These are phyloP conservation scores for Cladosporium sp. DNA, from an alignment of 2,329 filamentous ascomycete genomes.

Conservation along the genomic window DNA sequence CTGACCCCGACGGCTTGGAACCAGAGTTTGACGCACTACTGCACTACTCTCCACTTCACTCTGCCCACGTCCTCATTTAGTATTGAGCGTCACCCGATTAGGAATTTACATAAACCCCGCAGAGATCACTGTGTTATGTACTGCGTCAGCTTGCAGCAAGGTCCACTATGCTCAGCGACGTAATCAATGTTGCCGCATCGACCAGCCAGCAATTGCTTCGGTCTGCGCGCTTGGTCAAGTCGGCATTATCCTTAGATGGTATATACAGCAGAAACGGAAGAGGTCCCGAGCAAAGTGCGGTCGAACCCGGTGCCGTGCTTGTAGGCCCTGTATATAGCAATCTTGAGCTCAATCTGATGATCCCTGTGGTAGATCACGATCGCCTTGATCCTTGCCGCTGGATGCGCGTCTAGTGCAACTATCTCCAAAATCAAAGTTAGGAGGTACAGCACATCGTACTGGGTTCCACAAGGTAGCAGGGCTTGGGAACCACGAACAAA, in stretches of 20 bases:
- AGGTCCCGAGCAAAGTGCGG: too few species aligned
- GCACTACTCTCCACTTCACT: not conserved
- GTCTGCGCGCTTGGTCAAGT: not conserved
- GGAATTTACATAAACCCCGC: conserved; percentile 4
- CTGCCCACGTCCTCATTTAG: not conserved
- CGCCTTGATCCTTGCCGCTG: not conserved
- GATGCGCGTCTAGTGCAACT: not conserved
- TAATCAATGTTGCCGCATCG: not conserved
- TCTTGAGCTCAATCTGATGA: not conserved
- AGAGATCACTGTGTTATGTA: not conserved
- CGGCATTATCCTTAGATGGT: too few species aligned
- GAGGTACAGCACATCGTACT: not conserved
- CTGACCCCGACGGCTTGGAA: not conserved
- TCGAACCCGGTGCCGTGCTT: not conserved
- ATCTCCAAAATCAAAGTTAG: not conserved
- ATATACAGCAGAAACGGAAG: too few species aligned
- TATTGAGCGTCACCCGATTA: not conserved
- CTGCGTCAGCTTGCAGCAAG: not conserved
- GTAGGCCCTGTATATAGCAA: too few species aligned
- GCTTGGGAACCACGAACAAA: too few species aligned
- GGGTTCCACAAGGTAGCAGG: too few species aligned
- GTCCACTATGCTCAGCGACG: not conserved
- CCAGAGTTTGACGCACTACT: not conserved
- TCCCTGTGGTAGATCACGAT: not conserved
- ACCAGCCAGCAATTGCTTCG: not conserved